Base-by-base conservation (phyloP, 139 green algal species). In the Coelastrella sp. region DNA sequence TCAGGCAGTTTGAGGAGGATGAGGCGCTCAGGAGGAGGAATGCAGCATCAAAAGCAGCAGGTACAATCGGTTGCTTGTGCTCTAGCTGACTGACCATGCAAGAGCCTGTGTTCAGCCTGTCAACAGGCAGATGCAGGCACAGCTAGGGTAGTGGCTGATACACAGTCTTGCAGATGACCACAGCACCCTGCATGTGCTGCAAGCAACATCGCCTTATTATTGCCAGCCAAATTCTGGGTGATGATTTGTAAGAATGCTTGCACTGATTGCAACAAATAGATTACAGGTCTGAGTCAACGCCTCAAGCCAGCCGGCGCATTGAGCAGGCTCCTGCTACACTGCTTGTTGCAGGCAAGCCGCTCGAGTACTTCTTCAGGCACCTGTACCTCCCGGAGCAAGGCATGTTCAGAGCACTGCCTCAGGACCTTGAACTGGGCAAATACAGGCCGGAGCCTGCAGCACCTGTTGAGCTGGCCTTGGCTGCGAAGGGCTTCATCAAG, bases 331-430 rank as follows among this genome's bases (percentile, higher is more conserved):
- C 1, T 49, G 35, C 35, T 49, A 49, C 35, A 1, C 63, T 70
- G 63, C 15, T 70, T 3, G 11, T 70, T 70, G 63, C 91, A 80
- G 92, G 91, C 14, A 59, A 91, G 84, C 93, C 91, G 6, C 61
- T 94, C 59, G 80, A 96, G 68, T 95, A 96, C 89, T 94, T 98
- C 87, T 99, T 95, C 92, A 94, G 96, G 70, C 90, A 85, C 75
- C 82, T 97, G 91, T 99, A 99, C 93, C 90, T 94, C 78, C 96
- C 98, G 8, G 14, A 95, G 61, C 60, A 96, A 81, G 98, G 97
- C 90, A 98, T 97, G 95, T 99, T 99, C 94, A 94, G 95, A 56
- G 91, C 94, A 84, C 92, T 95, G 61, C 87, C 87, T 15, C 76
- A 65, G 11, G 92, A 98, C 85, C 83, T 98, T 82, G 59, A 85